Evolutionary conservation across 129 eudicot species (phyloP).

Genomic region (Flaveria bidentis): DNA sequence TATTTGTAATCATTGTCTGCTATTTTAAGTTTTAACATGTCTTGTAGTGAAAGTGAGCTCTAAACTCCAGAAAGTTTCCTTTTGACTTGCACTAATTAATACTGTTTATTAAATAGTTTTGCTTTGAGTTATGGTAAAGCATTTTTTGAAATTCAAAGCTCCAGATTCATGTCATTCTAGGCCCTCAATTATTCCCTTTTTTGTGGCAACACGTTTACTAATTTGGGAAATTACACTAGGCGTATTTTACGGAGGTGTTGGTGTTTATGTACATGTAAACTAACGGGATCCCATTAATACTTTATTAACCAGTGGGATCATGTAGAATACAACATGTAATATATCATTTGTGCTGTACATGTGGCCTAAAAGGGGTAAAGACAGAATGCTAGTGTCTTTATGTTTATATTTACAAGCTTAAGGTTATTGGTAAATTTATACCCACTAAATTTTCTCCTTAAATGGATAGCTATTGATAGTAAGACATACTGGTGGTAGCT

Average conservation of each 20-base stretch:
- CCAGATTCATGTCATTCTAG: slow-evolving; percentile 31
- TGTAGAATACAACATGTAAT: background rate
- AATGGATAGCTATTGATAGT: too few relatives aligned
- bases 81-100: slow-evolving; percentile 36
- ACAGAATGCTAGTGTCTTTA: background rate
- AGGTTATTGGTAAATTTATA: background rate
- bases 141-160: slow-evolving; percentile 27
- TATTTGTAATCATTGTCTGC: slow-evolving; percentile 39
- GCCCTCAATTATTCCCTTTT: slow-evolving; percentile 18
- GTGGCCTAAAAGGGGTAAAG: background rate
- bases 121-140: slow-evolving; percentile 30
- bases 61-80: slow-evolving; percentile 43
- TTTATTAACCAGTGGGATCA: background rate
- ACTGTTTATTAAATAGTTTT: slow-evolving; percentile 11
- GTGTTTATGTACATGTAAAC: background rate
- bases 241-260: background rate
- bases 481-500: too few relatives aligned
- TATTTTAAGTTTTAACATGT: slow-evolving; percentile 32
- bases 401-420: background rate
- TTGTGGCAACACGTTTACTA: slow-evolving; percentile 22
- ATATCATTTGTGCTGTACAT: too few relatives aligned
- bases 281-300: background rate
- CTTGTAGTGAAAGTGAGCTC: slow-evolving; percentile 45
- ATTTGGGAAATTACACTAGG: background rate
- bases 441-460: too few relatives aligned